Evolutionary conservation across 2,329 filamentous ascomycete species (phyloP), one percentile per base, ranked within the genome.

Genomic region (Peltaster fructicola): DNA sequence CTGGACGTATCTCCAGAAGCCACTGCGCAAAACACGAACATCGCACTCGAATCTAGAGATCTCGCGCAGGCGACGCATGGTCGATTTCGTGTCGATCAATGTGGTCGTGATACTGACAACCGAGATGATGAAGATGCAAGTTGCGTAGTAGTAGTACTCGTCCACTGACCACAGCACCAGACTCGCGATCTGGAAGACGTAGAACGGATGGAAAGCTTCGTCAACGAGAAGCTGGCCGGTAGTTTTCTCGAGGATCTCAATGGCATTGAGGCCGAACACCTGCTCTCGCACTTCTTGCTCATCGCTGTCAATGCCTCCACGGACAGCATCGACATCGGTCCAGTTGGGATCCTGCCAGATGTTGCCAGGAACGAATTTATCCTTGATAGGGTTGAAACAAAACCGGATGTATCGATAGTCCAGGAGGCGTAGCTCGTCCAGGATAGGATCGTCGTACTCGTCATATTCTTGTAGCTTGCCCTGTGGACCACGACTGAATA

Each of bases 121-220:
- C 0, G 90, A 98, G 51, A 98, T 95, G 32, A 85, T 46, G 40
- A 98, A 91, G 40, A 98, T 98, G 47, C 84, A 91, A 9, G 73
- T 65, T 4, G 88, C 88, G 51, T 98, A 98, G 55, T 95, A 98
- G 48, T 93, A 98, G 50, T 98, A 98, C 41, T 90, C 65, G 45
- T 98, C 88, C 38, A 93, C 47, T 7, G 85, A 93, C 88, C 88
- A 98, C 3, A 98, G 67, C 19, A 91, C 53, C 36, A 98, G 59
- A 57, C 88, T 95, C 23, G 84, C 85, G 41, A 95, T 74, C 52
- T 98, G 88, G 47, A 98, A 98, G 28, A 98, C 76, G 48, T 98
- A 98, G 49, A 98, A 98, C 0, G 88, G 90, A 46, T 98, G 88
- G 42, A 98, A 82, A 11, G 80, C 82, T 68, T 98, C 88, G 39